These are phyloP conservation scores for Ormosia emarginata DNA, from an alignment of 306 rosid species.

Conservation along the genomic window DNA sequence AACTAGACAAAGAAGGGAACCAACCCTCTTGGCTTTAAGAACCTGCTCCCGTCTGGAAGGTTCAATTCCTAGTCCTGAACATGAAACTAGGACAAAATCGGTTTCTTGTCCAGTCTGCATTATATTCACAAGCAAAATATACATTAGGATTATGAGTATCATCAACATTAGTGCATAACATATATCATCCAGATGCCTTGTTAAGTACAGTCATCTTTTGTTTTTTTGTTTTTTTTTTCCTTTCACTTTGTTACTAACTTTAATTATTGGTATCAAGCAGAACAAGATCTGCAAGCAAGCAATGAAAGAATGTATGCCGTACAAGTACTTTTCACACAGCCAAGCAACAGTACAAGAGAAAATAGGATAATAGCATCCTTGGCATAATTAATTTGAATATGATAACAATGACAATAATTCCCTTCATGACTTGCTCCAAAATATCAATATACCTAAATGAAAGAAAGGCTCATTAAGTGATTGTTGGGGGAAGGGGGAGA, in stretches of 20 bases:
- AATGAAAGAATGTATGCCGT: background rate
- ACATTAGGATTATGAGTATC: conserved; percentile 4
- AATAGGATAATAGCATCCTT: background rate
- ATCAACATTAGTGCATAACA: background rate
- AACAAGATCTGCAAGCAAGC: background rate
- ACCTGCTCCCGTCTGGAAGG: conserved; percentile 94
- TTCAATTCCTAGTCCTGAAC: conserved; percentile 90
- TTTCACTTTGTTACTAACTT: background rate
- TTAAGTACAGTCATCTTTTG: conserved; percentile 7
- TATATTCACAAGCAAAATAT: conserved; percentile 23
- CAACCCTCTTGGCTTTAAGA: conserved; percentile 90
- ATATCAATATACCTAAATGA: background rate
- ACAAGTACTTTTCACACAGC: conserved; percentile 14
- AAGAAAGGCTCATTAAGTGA: background rate
- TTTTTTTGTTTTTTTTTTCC: background rate
- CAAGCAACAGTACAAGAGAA: background rate
- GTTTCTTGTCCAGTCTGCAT: conserved; percentile 96
- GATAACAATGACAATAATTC: conserved; percentile 4
- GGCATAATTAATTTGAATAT: background rate
- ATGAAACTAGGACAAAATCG: conserved; percentile 90
- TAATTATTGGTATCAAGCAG: background rate
- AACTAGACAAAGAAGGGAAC: conserved; percentile 28
- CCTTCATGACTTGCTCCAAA: conserved; percentile 15
- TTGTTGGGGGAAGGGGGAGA: background rate
- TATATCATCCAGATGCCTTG: conserved; percentile 18